These are phyloP conservation scores for Pichia nakasei DNA, from an alignment of 805 yeast genomes.

Conservation along the genomic window DNA sequence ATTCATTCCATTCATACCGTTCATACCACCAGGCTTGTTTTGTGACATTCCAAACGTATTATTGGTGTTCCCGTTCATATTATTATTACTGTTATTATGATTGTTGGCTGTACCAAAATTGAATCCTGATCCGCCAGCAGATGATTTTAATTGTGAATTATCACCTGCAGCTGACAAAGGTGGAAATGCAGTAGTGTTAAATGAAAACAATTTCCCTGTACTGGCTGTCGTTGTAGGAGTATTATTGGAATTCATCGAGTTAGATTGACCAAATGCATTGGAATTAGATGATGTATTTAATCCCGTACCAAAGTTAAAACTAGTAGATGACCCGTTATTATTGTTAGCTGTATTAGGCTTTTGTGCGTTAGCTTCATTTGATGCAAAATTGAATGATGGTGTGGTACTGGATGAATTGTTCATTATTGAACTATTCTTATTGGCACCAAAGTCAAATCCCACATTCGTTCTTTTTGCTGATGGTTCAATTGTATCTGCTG, in stretches of 20 bases:
- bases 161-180: not conserved
- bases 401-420: too few relatives aligned
- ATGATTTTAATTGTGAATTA: not conserved
- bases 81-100: not conserved
- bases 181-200: constrained; percentile 4
- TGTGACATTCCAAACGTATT: too few relatives aligned
- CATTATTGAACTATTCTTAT: too few relatives aligned
- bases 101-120: not conserved
- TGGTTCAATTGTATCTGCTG: not conserved
- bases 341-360: not conserved
- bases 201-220: not conserved
- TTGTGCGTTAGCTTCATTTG: not conserved
- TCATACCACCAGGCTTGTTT: not conserved
- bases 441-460: not conserved
- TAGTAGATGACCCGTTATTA: not conserved
- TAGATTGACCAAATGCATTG: not conserved
- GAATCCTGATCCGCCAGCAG: not conserved
- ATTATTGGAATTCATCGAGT: not conserved
- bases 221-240: not conserved
- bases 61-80: too few relatives aligned
- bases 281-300: not conserved
- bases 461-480: not conserved
- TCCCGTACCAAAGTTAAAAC: not conserved
- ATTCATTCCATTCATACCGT: not conserved
- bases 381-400: not conserved